Evolutionary conservation across 106 monocot species (phyloP), one percentile per base, ranked within the genome.

Genomic region (Dendrobium huoshanense): DNA sequence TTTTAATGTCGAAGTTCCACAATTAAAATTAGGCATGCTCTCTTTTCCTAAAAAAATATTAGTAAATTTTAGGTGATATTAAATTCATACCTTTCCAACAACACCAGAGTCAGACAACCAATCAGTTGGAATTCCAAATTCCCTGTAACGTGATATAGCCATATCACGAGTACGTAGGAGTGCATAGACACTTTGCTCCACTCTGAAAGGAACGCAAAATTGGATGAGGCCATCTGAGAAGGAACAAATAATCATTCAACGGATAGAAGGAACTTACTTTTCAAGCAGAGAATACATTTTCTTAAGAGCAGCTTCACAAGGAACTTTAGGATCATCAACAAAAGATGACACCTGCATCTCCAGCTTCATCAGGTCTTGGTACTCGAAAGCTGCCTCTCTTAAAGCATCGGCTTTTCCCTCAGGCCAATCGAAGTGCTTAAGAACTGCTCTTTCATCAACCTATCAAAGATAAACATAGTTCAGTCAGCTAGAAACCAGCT

Each of bases 341-440:
- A 90, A 97, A 47, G 83, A 79, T 10, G 92, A 82, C 37, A 92
- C 94, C 59, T 84, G 85, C 11, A 80, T 86, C 79, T 92, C 90
- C 49, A 97, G 78, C 83, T 96, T 96, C 87, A 86, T 83, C 80
- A 96, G 82, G 79, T 96, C 94, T 79, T 92, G 92, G 64, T 92
- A 90, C 54, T 92, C 96, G 51, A 96, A 96, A 73, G 92, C 94
- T 55, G 94, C 94, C 78, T 96, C 96, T 80, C 96, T 87, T 64
- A 96, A 40, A 44, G 96, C 94, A 87, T 96, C 96, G 16, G 94
- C 91, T 82, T 96, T 96, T 8, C 92, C 86, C 80, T 96, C 96
- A 20, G 96, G 96, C 96, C 96, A 96, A 77, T 96, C 96, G 43
- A 97, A 97, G 82, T 97, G 94, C 55, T 97, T 97, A 9, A 97